Percentiles rank a stretch among this genome's conserved stretches.
Conservation (phyloP, 208 protist genomes). For the Plasmodiophora brassicae region DNA sequence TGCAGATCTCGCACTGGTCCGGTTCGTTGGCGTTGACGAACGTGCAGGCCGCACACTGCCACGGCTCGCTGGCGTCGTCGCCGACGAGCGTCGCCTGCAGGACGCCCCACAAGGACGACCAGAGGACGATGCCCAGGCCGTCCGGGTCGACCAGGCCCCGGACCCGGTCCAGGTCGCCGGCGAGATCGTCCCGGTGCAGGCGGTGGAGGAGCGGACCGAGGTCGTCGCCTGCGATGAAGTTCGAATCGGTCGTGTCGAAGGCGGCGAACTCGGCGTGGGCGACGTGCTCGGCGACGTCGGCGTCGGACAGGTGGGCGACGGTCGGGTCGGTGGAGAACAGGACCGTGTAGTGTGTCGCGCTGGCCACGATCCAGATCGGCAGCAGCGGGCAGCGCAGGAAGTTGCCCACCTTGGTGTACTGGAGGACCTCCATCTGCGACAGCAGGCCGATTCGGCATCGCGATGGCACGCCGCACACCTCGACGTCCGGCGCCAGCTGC, state of each 20-base stretch:
- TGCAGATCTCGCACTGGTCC: neutral
- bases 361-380: conserved; percentile 16
- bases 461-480: neutral
- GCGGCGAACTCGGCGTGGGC: neutral
- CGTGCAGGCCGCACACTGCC: neutral
- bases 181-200: neutral
- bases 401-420: conserved; percentile 20
- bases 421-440: neutral
- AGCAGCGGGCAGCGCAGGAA: neutral
- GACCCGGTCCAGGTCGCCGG: neutral
- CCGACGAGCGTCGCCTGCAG: neutral
- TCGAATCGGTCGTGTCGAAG: neutral
- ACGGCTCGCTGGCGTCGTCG: neutral
- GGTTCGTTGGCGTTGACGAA: neutral
- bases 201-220: neutral
- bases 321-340: neutral
- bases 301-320: neutral
- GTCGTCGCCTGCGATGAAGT: neutral
- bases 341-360: neutral
- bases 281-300: neutral
- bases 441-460: neutral
- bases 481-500: neutral
- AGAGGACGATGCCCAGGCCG: neutral
- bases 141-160: neutral
- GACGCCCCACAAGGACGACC: neutral